Evolutionary conservation across 441 rosid species (phyloP).

Genomic region (Geranium incanum): DNA sequence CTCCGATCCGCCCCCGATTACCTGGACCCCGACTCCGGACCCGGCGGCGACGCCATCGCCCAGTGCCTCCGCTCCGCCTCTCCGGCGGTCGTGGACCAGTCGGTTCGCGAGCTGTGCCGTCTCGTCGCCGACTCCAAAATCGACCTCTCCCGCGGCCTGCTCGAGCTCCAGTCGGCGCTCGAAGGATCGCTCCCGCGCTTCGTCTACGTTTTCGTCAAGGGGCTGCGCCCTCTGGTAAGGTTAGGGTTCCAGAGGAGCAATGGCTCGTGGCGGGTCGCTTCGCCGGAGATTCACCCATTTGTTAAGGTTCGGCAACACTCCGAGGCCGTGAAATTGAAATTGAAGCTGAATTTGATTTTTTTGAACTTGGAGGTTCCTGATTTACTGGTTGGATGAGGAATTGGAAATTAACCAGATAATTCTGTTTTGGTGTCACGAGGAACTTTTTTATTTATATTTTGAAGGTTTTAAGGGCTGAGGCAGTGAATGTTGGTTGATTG

Average conservation of each 20-base stretch:
- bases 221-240: constrained; percentile 55
- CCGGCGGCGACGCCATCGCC: constrained; percentile 53
- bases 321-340: not conserved
- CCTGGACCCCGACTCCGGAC: constrained; percentile 47
- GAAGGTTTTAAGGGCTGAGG: constrained; percentile 19
- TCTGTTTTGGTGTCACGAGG: not conserved
- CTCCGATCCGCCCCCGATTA: constrained; percentile 47
- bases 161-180: constrained; percentile 78
- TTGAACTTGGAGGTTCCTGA: not conserved
- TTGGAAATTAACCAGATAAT: not conserved
- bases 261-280: constrained; percentile 44
- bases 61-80: constrained; percentile 57
- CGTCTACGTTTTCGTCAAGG: constrained; percentile 53
- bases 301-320: constrained; percentile 41
- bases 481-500: constrained; percentile 17
- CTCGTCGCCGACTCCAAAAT: constrained; percentile 51
- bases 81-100: constrained; percentile 69
- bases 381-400: not conserved
- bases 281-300: constrained; percentile 64
- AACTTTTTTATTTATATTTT: not conserved
- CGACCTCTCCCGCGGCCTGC: constrained; percentile 44
- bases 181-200: constrained; percentile 58
- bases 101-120: constrained; percentile 78
- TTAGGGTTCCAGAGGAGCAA: constrained; percentile 40
- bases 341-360: not conserved